Conservation (phyloP, 2,329 filamentous ascomycete genomes). For the Diplodia intermedia region DNA sequence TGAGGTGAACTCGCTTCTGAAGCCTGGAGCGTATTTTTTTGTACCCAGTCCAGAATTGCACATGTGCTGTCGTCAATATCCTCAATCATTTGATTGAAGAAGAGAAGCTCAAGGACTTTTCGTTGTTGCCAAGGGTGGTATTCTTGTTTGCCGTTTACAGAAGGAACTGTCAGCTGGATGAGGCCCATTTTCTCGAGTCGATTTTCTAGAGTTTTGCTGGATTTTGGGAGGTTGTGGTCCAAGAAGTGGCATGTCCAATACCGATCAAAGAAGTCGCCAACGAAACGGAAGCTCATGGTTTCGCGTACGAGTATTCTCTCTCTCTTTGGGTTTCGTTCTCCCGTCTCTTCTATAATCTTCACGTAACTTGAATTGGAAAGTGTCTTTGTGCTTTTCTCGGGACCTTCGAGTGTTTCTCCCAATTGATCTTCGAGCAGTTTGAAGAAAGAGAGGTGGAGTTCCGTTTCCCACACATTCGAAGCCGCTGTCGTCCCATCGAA, state of each 20-base stretch:
- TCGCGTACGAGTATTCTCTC: background rate
- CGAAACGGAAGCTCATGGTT: conserved; percentile 40
- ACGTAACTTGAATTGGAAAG: background rate
- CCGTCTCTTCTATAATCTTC: too few species aligned
- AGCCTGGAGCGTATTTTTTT: too few species aligned
- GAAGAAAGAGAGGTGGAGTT: conserved; percentile 39
- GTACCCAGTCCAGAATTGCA: background rate
- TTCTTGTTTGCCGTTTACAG: background rate
- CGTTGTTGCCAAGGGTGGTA: conserved; percentile 38
- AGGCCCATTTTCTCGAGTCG: too few species aligned
- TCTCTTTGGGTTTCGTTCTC: too few species aligned
- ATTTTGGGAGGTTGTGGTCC: background rate
- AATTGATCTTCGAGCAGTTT: background rate
- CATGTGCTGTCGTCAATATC: conserved; percentile 10
- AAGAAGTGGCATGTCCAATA: conserved; percentile 45
- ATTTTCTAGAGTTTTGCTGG: too few species aligned
- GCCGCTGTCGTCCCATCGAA: conserved; percentile 39
- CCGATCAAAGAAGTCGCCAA: conserved; percentile 45
- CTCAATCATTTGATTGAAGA: conserved; percentile 37
- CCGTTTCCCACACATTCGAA: conserved; percentile 42
- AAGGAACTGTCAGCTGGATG: background rate
- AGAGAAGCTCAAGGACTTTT: conserved; percentile 41
- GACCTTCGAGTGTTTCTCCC: too few species aligned
- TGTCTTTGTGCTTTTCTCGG: too few species aligned
- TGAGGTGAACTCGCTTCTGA: too few species aligned